Conservation (phyloP, 2,329 filamentous ascomycete genomes). For the Hymenoscyphus fraxineus region DNA sequence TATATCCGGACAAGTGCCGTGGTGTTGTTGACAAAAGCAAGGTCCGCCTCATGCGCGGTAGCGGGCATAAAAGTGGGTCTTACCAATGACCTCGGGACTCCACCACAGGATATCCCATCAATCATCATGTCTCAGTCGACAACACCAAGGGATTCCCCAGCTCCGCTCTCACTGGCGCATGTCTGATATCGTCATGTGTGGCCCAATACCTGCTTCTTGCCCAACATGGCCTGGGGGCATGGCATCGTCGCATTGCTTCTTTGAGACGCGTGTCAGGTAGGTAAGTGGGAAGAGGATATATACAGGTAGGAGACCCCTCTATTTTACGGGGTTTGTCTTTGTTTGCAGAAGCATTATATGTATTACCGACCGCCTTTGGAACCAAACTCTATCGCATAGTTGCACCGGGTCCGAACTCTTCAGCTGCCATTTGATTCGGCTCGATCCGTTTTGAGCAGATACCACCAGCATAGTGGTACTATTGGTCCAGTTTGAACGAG, state of each 20-base stretch:
- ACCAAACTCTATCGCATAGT: background rate
- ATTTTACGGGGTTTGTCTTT: background rate
- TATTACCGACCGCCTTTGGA: background rate
- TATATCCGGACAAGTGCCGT: background rate
- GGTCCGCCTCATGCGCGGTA: background rate
- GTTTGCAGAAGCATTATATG: background rate
- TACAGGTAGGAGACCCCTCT: background rate
- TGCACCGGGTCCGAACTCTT: background rate
- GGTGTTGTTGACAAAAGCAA: slow-evolving; percentile 2
- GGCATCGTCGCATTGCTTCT: background rate
- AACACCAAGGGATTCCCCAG: background rate
- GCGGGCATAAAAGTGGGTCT: background rate
- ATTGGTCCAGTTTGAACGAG: background rate
- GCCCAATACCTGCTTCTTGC: background rate
- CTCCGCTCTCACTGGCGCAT: slow-evolving; percentile 1
- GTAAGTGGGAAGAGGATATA: background rate
- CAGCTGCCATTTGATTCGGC: background rate
- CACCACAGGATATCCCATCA: background rate
- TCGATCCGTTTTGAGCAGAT: background rate
- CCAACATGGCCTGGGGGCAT: background rate
- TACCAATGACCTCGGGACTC: background rate
- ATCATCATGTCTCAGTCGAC: background rate
- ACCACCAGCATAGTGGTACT: background rate
- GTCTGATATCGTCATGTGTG: slow-evolving; percentile 3
- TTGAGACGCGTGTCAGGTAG: slow-evolving; percentile 2